Evolutionary conservation across 1,284 basidiomycete genomes (phyloP).

Genomic region (Hypsizygus ulmarius): DNA sequence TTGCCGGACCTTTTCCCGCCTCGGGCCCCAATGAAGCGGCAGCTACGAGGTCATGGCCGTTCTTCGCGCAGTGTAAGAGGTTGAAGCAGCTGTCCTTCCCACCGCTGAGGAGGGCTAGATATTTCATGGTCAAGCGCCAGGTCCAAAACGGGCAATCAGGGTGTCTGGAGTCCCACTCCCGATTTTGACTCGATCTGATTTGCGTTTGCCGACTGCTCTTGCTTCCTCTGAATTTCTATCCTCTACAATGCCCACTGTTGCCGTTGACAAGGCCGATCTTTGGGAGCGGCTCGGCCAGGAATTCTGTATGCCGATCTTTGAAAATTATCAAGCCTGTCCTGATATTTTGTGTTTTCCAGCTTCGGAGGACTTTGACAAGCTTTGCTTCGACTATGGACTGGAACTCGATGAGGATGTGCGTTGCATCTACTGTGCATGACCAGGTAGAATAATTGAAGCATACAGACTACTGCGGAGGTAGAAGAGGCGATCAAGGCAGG

Average conservation of each 20-base stretch:
- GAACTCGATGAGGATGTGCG: slow-evolving; percentile 96
- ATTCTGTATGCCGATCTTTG: slow-evolving; percentile 62
- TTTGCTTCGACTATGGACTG: slow-evolving; percentile 97
- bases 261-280: slow-evolving; percentile 94
- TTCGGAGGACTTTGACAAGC: slow-evolving; percentile 90
- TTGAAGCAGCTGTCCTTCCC: slow-evolving; percentile 99
- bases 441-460: neutral
- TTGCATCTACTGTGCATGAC: slow-evolving; percentile 14
- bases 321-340: slow-evolving; percentile 17
- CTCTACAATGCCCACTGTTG: slow-evolving; percentile 84
- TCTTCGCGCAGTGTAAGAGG: slow-evolving; percentile 82
- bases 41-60: slow-evolving; percentile 88
- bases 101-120: slow-evolving; percentile 92
- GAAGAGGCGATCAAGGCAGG: slow-evolving; percentile 80
- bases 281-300: slow-evolving; percentile 83
- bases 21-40: slow-evolving; percentile 87
- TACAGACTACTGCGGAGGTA: slow-evolving; percentile 86
- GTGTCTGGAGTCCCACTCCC: slow-evolving; percentile 21
- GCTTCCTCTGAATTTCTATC: slow-evolving; percentile 14
- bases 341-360: slow-evolving; percentile 47
- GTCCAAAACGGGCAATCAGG: slow-evolving; percentile 18
- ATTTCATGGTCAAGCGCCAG: slow-evolving; percentile 66
- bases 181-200: slow-evolving; percentile 25
- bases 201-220: slow-evolving; percentile 9
- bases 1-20: slow-evolving; percentile 72